Evolutionary conservation across 129 eudicot genomes (phyloP).

Genomic region (Artemisia tridentata): DNA sequence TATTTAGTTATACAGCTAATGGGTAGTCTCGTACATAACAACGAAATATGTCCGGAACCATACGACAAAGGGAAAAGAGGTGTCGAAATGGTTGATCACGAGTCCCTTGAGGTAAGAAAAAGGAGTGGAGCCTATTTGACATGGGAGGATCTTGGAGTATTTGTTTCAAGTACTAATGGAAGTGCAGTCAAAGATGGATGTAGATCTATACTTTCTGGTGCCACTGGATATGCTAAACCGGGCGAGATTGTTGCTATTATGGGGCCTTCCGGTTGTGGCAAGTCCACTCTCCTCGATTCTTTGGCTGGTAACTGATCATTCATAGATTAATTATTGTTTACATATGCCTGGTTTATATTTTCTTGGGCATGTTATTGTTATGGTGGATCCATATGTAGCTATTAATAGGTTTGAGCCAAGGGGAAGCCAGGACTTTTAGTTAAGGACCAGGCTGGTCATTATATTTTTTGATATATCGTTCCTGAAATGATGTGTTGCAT

Average conservation of each 20-base stretch:
- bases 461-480: too few species aligned
- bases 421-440: too few species aligned
- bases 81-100: not conserved
- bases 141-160: slow-evolving; percentile 13
- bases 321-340: too few species aligned
- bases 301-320: slow-evolving; percentile 50
- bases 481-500: too few species aligned
- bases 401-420: too few species aligned
- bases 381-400: too few species aligned
- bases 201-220: slow-evolving; percentile 26
- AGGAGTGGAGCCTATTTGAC: slow-evolving; percentile 5
- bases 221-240: slow-evolving; percentile 64
- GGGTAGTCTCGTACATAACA: slow-evolving; percentile 1
- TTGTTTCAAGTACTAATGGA: not conserved
- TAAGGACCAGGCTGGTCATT: too few species aligned
- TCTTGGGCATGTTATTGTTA: too few species aligned
- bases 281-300: slow-evolving; percentile 83
- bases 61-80: not conserved
- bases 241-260: slow-evolving; percentile 75
- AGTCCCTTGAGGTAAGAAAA: not conserved
- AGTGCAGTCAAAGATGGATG: slow-evolving; percentile 1
- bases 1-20: not conserved
- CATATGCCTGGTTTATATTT: too few species aligned
- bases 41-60: not conserved
- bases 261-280: slow-evolving; percentile 97